A percentile compares a stretch with the other conserved stretches of the same genome.
phyloP scores from a whole-genome alignment of 2,329 filamentous ascomycete species.

The Aspergillus costaricaensis region DNA sequence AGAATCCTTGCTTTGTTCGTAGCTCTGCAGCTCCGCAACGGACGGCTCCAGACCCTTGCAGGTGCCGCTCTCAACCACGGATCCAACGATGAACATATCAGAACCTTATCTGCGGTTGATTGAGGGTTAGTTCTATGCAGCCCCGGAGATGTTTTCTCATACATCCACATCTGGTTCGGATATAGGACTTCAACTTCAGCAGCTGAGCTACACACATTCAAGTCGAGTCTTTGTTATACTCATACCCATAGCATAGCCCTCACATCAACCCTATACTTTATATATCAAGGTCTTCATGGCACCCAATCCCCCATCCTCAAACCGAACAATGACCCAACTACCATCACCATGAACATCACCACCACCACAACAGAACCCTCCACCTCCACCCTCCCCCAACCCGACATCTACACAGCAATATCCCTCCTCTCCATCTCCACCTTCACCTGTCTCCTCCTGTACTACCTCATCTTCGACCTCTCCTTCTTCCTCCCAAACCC shows the following conservation, averaged over 20 bases:
- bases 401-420: not conserved
- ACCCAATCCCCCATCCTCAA: no score
- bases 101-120: not conserved
- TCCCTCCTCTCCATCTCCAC: conserved; percentile 12
- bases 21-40: not conserved
- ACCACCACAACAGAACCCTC: not conserved
- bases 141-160: no score
- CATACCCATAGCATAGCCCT: no score
- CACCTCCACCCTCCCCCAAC: not conserved
- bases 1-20: not conserved
- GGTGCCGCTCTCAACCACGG: not conserved
- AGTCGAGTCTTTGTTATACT: no score
- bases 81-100: not conserved
- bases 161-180: no score
- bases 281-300: no score
- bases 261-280: no score
- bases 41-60: conserved; percentile 4
- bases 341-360: not conserved
- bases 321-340: not conserved
- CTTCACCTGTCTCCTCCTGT: conserved; percentile 49
- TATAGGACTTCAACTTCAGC: no score
- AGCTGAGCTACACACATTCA: no score
- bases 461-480: conserved; percentile 44
- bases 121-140: no score
- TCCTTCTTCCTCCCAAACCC: conserved; percentile 42